Evolutionary conservation across 2,329 filamentous ascomycete species (phyloP).

Genomic region (Aspergillus aculeatinus): DNA sequence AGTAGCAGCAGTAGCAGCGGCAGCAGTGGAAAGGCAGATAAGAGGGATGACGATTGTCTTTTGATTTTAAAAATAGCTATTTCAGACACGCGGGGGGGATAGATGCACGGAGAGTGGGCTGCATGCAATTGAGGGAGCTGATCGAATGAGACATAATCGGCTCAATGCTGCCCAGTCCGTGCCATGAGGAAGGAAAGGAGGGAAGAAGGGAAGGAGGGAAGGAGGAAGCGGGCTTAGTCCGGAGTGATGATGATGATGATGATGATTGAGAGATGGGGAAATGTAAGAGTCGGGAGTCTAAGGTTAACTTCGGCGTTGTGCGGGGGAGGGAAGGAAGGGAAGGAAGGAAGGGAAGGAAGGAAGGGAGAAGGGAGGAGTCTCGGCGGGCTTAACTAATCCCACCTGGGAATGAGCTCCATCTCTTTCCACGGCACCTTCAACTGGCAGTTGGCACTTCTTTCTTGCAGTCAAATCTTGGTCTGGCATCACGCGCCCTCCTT

Average conservation of each 20-base stretch:
- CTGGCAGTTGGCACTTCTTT: not conserved
- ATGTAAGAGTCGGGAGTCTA: too few relatives aligned
- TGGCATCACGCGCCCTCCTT: conserved; percentile 10
- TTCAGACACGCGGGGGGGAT: not conserved
- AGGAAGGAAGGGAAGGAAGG: not conserved
- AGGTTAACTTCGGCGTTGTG: not conserved
- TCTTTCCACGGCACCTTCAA: not conserved
- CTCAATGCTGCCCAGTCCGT: conserved; percentile 2
- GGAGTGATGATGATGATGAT: not conserved
- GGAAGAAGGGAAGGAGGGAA: not conserved
- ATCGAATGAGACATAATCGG: conserved; percentile 5
- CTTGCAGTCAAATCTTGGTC: not conserved
- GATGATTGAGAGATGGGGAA: not conserved
- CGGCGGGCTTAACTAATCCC: not conserved
- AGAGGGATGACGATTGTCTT: not conserved
- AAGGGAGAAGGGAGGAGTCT: conserved; percentile 3
- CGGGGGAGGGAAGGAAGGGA: not conserved
- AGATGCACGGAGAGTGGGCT: not conserved
- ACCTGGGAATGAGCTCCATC: not conserved
- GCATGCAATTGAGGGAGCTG: not conserved
- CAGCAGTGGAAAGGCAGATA: not conserved
- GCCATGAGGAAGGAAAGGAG: not conserved
- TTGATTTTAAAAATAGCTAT: conserved; percentile 4
- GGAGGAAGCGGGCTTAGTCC: not conserved
- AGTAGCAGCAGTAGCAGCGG: not conserved